Evolutionary conservation across 2,329 filamentous ascomycete genomes (phyloP), one percentile per base, ranked within the genome.

Genomic region (Sporothrix variecibatus): DNA sequence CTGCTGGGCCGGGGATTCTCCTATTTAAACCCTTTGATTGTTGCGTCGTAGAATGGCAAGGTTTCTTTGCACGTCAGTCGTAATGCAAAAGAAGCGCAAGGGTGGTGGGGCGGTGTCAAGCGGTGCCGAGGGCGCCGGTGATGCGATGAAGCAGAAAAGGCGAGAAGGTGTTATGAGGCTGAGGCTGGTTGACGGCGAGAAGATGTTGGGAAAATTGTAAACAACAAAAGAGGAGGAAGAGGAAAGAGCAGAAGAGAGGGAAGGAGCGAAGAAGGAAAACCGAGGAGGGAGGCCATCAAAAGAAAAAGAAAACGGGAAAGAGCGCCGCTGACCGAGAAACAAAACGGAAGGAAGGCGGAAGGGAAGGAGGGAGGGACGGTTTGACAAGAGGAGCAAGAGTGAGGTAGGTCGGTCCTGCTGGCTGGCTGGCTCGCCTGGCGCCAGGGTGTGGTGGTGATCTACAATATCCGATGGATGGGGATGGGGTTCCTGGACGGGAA

Each of bases 381-480:
- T 53, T 64, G 58, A 64, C 58, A 62, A 51, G 40, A 51, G 23
- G 60, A 60, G 23, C n/a, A 28, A 38, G 23, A 56, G 23, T 6
- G 69, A 62, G 51, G 56, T 28, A 62, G 56, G 40, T 34, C 43
- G 26, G 34, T 40, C 53, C 20, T 46, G 70, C 20, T 34, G 40
- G 71, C 58, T 72, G 28, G 58, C 43, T 31, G 40, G 58, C 58
- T 38, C 34, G 58, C 40, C 71, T 62, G 34, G 60, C 60, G 70
- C 70, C 40, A 72, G n/a, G 46, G 71, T 60, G 70, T 69, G 73
- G 43, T 20, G 38, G 64, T 72, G 73, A 72, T 72, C 70, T 64
- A 64, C 73, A 74, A 62, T 26, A 38, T 31, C 12, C 53, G 68
- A 62, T 60, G 51, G 51, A 71, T 31, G 28, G 28, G 31, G 46